phyloP scores from a whole-genome alignment of 139 green algal species.

The Microglena sp. region DNA sequence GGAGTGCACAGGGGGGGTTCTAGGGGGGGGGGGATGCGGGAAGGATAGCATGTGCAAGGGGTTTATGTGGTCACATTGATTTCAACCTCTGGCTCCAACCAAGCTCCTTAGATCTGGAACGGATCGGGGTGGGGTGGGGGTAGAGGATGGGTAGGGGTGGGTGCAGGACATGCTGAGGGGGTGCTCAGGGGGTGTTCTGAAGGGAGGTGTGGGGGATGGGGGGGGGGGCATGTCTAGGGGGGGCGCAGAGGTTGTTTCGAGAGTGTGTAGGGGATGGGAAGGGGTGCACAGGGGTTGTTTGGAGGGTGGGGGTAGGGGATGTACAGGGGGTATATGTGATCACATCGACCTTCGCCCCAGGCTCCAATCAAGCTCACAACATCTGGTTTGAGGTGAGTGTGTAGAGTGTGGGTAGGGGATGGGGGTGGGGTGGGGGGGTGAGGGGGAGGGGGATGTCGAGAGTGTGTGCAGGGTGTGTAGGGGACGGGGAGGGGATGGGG shows the following conservation, averaged over 20 bases:
- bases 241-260: not conserved
- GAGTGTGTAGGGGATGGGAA: not conserved
- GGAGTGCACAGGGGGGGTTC: too few relatives aligned
- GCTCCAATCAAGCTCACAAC: not conserved
- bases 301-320: not conserved
- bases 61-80: slow-evolving; percentile 25
- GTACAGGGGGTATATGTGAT: not conserved
- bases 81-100: slow-evolving; percentile 49
- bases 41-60: too few relatives aligned
- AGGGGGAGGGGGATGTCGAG: too few relatives aligned
- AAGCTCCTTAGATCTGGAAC: slow-evolving; percentile 49
- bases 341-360: not conserved
- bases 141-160: not conserved
- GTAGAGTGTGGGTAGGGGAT: too few relatives aligned
- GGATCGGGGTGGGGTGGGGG: too few relatives aligned
- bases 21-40: too few relatives aligned
- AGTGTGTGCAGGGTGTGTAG: too few relatives aligned
- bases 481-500: too few relatives aligned
- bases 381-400: too few relatives aligned
- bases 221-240: not conserved
- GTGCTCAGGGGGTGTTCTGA: not conserved
- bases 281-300: not conserved
- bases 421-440: too few relatives aligned
- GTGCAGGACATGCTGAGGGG: not conserved
- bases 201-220: not conserved